Base-by-base conservation (phyloP, 306 rosid genomes). In the Castanopsis chinensis region DNA sequence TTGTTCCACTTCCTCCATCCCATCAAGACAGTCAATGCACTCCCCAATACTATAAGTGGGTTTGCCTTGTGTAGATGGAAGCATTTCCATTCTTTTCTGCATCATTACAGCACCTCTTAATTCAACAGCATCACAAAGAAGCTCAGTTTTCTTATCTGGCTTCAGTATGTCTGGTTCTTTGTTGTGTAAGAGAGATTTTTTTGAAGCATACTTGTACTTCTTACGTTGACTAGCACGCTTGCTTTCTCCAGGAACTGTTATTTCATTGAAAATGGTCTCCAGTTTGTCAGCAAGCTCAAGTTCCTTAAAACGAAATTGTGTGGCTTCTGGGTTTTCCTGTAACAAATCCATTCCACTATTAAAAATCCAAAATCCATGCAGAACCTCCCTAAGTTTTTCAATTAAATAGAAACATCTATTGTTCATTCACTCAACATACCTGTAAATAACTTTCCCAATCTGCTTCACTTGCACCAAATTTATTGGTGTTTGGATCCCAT, bases 1-100 rank as follows among this genome's bases (percentile, higher is more conserved):
- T 82, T 86, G 93, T 76, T 82, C 92, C 18, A 91, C 73, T 59
- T 86, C 93, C 71, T 89, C 91, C 89, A 83, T 89, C 43, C 83
- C 79, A 76, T 91, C 92, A 72, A 91, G 96, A 80, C 90, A 88
- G 67, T 85, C 85, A 21, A 91, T 88, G 85, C 96, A 89, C 43
- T 89, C 93, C 51, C 97, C 92, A 7, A 91, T 91, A 41, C 91
- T 89, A 64, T 85, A 91, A 74, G 58, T 86, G 25, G 75, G 78
- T 71, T 85, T 86, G 53, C 28, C 74, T 69, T 58, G 84, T 6
- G 74, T 57, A 20, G 81, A 80, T 32, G 86, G 76, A 80, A 70
- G 41, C 73, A 76, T 59, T 1, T 53, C n/a, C 35, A 73, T 69
- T 68, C 80, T 81, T 78, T 72, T 85, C 41, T 77, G 86, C 68